Conservation (phyloP, 1,284 basidiomycete genomes). For the Termitomyces sp. region DNA sequence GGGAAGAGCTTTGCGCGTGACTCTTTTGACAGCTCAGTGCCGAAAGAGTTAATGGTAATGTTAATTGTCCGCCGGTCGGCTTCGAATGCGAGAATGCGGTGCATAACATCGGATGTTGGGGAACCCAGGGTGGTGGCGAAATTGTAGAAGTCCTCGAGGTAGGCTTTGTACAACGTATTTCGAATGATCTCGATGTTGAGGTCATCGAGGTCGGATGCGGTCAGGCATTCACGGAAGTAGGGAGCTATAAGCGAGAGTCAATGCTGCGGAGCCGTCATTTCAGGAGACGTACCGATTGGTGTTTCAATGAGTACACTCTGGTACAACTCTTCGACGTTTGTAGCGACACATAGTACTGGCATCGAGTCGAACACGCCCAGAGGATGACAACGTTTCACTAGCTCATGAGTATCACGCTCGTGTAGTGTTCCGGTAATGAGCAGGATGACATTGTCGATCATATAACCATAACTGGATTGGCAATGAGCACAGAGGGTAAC, state of each 20-base stretch:
- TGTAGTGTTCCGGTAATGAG: constrained; percentile 97
- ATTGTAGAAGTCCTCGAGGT: constrained; percentile 94
- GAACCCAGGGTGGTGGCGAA: constrained; percentile 79
- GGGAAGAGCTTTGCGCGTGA: constrained; percentile 96
- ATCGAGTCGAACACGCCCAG: constrained; percentile 97
- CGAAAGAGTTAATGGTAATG: constrained; percentile 99
- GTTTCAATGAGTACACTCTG: constrained; percentile 97
- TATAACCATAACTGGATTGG: constrained; percentile 81
- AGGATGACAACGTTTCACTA: constrained; percentile 95
- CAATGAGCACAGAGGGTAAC: constrained; percentile 5
- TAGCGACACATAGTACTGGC: constrained; percentile 98
- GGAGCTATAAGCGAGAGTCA: constrained; percentile 55
- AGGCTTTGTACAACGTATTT: constrained; percentile 99
- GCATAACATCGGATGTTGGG: constrained; percentile 89
- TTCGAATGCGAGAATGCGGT: constrained; percentile 88
- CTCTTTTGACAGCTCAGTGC: constrained; percentile 92
- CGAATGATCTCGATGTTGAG: constrained; percentile 99
- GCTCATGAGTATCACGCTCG: constrained; percentile 95
- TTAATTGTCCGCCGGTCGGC: constrained; percentile 96
- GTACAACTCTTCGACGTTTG: constrained; percentile 98
- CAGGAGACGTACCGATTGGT: constrained; percentile 68
- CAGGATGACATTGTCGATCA: constrained; percentile 99
- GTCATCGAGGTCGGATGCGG: constrained; percentile 95
- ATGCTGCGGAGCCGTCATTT: constrained; percentile 1
- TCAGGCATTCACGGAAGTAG: constrained; percentile 95